Conservation (phyloP, 2,329 filamentous ascomycete genomes). For the Chalara sp. region DNA sequence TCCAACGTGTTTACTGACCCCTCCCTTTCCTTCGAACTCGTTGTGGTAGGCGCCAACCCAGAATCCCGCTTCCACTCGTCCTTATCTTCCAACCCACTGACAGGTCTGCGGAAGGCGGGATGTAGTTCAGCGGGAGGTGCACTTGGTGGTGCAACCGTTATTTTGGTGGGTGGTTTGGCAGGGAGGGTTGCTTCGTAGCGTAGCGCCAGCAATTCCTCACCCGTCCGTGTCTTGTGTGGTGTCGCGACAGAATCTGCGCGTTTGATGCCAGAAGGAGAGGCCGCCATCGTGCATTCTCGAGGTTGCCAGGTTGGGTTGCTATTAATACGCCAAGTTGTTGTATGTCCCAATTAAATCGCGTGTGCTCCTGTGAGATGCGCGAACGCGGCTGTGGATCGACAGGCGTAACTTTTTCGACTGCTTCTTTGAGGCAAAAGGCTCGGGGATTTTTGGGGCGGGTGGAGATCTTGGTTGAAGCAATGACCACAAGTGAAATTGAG, state of each 20-base stretch:
- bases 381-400: no score
- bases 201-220: constrained; percentile 39
- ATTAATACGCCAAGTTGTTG: no score
- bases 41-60: constrained; percentile 40
- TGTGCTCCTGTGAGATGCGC: no score
- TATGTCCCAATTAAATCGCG: no score
- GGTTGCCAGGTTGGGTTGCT: no score
- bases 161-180: constrained; percentile 49
- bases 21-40: constrained; percentile 36
- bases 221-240: constrained; percentile 5
- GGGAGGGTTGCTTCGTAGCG: constrained; percentile 56
- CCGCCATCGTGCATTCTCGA: neutral
- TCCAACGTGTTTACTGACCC: constrained; percentile 29
- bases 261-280: constrained; percentile 1
- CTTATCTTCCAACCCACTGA: constrained; percentile 9
- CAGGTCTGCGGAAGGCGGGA: constrained; percentile 20
- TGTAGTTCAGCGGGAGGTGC: constrained; percentile 21
- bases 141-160: constrained; percentile 23
- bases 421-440: no score
- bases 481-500: no score
- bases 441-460: no score
- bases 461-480: no score
- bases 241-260: constrained; percentile 3
- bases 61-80: constrained; percentile 50
- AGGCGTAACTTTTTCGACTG: no score